Evolutionary conservation across 1,284 basidiomycete genomes (phyloP), one percentile per base, ranked within the genome.

Genomic region (Pterula multifida): DNA sequence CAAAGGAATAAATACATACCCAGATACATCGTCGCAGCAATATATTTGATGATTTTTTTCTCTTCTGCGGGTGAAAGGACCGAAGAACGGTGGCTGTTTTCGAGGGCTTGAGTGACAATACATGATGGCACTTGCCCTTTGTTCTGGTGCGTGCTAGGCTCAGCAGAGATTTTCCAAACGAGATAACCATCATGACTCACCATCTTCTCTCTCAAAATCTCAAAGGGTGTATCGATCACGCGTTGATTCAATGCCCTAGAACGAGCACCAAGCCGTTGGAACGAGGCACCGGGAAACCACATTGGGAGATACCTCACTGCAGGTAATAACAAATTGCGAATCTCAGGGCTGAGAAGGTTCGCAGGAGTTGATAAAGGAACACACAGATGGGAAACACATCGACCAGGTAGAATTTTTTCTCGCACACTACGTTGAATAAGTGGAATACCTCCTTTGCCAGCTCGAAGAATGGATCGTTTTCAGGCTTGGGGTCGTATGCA

Each of bases 291-390:
- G 9, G 32, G 32, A n/a, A 35, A 35, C 45, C 45, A 47, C 3
- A 4, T 23, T 9, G 45, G 45, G 23, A 47, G 23, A 26, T 47
- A 23, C 45, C 26, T 47, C 45, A 47, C 45, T 47, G 22, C 42
- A 45, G n/a, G 32, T 35, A n/a, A 35, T n/a, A n/a, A n/a, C n/a
- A n/a, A 32, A 32, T 6, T 32, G 28, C 28, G 28, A 32, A 6
- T 32, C 6, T 32, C 6, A 32, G 28, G 6, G 15, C n/a, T n/a
- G n/a, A n/a, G n/a, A n/a, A n/a, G n/a, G 15, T 6, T 15, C 15
- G 28, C 15, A 32, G 28, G 28, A 32, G 15, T 32, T 6, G 28
- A 32, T 32, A 32, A 32, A 32, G 28, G 15, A 32, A 32, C 39
- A 11, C 21, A 42, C 39, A 42, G 19, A 42, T 19, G 9, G 39